phyloP scores from a whole-genome alignment of 192 early-diverging fungal species.

The Coemansia javaensis region DNA sequence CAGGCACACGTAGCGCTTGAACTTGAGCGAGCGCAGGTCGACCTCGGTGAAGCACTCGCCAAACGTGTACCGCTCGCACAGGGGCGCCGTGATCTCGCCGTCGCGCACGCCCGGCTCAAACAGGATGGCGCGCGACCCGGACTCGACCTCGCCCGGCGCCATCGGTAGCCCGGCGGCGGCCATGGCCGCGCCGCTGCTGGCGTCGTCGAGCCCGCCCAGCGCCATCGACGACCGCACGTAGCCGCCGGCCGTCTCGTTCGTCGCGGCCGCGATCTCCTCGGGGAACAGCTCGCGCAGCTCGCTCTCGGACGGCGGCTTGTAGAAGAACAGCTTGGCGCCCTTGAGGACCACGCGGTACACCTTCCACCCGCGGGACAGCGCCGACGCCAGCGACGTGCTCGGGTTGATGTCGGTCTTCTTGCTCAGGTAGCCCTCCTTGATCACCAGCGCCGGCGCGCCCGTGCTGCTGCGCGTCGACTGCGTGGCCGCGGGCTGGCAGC shows the following conservation, averaged over 20 bases:
- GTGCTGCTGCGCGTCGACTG: constrained; percentile 41
- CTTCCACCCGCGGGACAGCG: constrained; percentile 67
- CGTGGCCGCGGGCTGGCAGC: constrained; percentile 9
- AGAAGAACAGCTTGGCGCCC: constrained; percentile 73
- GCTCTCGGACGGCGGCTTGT: constrained; percentile 58
- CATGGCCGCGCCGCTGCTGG: constrained; percentile 4
- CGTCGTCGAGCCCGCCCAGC: constrained; percentile 17
- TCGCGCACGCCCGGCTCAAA: constrained; percentile 58
- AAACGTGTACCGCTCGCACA: constrained; percentile 57
- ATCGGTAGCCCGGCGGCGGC: constrained; percentile 45
- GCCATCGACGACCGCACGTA: constrained; percentile 38
- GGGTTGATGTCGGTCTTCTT: constrained; percentile 69
- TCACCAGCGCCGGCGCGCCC: constrained; percentile 17
- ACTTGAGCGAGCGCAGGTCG: constrained; percentile 56
- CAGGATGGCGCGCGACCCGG: constrained; percentile 50
- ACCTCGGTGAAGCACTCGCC: constrained; percentile 66
- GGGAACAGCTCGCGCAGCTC: constrained; percentile 54
- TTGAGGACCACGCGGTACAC: constrained; percentile 67
- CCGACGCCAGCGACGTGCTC: constrained; percentile 54
- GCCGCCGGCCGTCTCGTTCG: constrained; percentile 45
- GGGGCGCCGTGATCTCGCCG: constrained; percentile 50
- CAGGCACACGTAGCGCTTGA: constrained; percentile 59
- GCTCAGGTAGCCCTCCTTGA: constrained; percentile 66
- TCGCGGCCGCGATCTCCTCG: constrained; percentile 47
- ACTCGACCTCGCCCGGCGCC: constrained; percentile 57